These are phyloP conservation scores for Oryza meridionalis DNA, from an alignment of 176 grass and related monocot species.

Conservation along the genomic window DNA sequence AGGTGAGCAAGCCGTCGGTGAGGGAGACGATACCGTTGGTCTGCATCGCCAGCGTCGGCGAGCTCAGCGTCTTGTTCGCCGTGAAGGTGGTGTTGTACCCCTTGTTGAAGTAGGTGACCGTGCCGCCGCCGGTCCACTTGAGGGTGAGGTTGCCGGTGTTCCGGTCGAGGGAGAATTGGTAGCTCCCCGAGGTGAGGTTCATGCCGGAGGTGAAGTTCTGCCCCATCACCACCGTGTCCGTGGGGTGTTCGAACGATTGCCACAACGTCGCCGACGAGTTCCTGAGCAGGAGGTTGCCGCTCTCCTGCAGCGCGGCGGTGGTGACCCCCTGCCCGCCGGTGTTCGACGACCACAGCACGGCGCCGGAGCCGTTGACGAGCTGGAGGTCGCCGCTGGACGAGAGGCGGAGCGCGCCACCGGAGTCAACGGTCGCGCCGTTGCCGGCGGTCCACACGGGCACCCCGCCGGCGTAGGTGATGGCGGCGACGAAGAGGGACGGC, in stretches of 20 bases:
- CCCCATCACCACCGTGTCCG: constrained; percentile 74
- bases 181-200: constrained; percentile 49
- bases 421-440: constrained; percentile 55
- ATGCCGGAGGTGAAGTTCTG: constrained; percentile 61
- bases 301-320: constrained; percentile 52
- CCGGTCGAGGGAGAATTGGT: constrained; percentile 58
- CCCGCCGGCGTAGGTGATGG: constrained; percentile 63
- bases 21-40: constrained; percentile 82
- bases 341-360: constrained; percentile 66
- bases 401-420: constrained; percentile 64
- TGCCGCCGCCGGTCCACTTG: constrained; percentile 32
- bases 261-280: constrained; percentile 52
- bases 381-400: constrained; percentile 63
- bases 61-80: constrained; percentile 57
- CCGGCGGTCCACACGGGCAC: constrained; percentile 65
- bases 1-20: constrained; percentile 47
- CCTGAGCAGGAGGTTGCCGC: constrained; percentile 67
- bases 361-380: constrained; percentile 72
- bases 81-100: constrained; percentile 79
- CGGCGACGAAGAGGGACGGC: constrained; percentile 67
- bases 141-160: constrained; percentile 74
- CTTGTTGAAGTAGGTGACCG: constrained; percentile 78
- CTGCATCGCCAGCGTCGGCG: constrained; percentile 69
- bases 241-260: constrained; percentile 77
- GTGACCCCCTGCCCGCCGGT: constrained; percentile 51